A percentile compares a stretch with the other conserved stretches of the same genome.
Evolutionary conservation across 768 basidiomycete genomes (phyloP).

Genomic region (Russula dissimulans): DNA sequence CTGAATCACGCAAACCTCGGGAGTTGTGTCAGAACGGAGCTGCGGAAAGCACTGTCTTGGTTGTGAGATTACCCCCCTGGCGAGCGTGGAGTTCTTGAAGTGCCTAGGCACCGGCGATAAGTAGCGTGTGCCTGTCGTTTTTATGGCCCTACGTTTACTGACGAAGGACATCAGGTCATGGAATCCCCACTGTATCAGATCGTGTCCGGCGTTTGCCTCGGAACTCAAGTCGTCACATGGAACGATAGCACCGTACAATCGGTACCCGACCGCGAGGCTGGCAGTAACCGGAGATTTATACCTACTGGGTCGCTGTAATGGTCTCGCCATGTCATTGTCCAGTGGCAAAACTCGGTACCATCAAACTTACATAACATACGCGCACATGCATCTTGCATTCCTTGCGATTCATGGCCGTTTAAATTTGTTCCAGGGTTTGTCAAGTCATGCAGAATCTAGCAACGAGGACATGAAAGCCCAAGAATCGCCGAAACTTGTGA

Average conservation of each 20-base stretch:
- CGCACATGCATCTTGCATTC: not conserved
- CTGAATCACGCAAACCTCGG: not conserved
- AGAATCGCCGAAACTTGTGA: no score
- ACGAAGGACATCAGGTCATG: not conserved
- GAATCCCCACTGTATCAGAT: not conserved
- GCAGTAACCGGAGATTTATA: not conserved
- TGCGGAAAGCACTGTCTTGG: not conserved
- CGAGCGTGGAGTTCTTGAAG: not conserved
- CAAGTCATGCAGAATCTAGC: not conserved
- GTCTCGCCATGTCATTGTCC: not conserved
- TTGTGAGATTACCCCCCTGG: not conserved
- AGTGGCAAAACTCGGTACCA: not conserved
- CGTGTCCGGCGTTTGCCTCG: not conserved
- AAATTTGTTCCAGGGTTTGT: not conserved
- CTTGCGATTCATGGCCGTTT: not conserved
- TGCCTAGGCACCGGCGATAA: slow-evolving; percentile 1
- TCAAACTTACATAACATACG: not conserved
- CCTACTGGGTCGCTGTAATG: not conserved
- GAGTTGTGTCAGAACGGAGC: not conserved
- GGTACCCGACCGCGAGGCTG: not conserved
- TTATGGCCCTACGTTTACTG: not conserved
- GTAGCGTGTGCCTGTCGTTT: not conserved
- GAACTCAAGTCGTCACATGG: not conserved
- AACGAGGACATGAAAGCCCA: not conserved
- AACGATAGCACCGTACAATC: not conserved